Percentiles rank a stretch among this genome's conserved stretches.
Evolutionary conservation across 2,329 filamentous ascomycete genomes (phyloP).

Genomic region (Trichothecium sympodiale): DNA sequence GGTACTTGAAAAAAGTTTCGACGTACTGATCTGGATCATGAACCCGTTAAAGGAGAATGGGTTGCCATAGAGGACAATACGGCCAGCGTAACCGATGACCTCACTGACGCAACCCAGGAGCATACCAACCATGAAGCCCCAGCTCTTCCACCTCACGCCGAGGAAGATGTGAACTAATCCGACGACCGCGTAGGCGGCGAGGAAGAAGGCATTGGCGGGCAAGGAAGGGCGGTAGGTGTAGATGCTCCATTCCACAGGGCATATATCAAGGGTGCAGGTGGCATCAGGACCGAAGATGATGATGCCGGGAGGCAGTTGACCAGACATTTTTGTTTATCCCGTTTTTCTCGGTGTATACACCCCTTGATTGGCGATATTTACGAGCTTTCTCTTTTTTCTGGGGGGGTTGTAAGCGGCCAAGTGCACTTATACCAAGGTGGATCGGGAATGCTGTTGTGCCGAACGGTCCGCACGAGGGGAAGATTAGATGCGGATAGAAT

Average conservation of each 20-base stretch:
- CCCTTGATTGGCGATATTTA: too few species aligned
- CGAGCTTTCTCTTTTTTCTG: too few species aligned
- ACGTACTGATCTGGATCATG: constrained; percentile 51
- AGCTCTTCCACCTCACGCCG: constrained; percentile 34
- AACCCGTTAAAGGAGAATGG: constrained; percentile 49
- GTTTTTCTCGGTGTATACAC: too few species aligned
- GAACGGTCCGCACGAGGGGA: too few species aligned
- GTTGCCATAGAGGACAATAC: constrained; percentile 45
- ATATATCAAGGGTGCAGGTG: constrained; percentile 36
- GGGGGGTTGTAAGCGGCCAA: too few species aligned
- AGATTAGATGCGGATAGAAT: too few species aligned
- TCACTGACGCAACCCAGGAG: constrained; percentile 44
- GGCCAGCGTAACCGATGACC: constrained; percentile 51
- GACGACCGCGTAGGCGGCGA: constrained; percentile 35
- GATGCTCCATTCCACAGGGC: constrained; percentile 33
- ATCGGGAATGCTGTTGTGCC: too few species aligned
- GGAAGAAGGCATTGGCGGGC: constrained; percentile 39
- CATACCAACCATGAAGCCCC: constrained; percentile 41
- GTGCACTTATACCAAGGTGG: too few species aligned
- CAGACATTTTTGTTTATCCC: not conserved
- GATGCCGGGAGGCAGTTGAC: constrained; percentile 10
- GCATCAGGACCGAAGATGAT: constrained; percentile 29
- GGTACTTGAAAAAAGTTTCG: not conserved
- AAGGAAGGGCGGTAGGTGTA: constrained; percentile 45
- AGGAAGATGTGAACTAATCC: constrained; percentile 28